Conservation (phyloP, 108 stramenopile genomes). For the Nitzschia palea region DNA sequence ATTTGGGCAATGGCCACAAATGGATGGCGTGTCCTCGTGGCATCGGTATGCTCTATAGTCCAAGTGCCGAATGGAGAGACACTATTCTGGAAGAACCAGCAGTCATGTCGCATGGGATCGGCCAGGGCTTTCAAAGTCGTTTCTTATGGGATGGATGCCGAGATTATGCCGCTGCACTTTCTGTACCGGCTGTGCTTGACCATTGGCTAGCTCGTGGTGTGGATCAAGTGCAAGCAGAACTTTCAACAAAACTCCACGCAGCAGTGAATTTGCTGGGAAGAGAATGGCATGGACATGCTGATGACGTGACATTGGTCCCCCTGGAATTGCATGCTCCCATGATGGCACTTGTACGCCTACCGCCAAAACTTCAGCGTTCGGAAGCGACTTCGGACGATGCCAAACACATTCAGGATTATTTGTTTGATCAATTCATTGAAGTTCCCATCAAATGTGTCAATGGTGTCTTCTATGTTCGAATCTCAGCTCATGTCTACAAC, state of each 20-base stretch:
- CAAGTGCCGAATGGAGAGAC: constrained; percentile 42
- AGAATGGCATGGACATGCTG: constrained; percentile 45
- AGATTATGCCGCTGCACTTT: constrained; percentile 62
- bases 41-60: constrained; percentile 55
- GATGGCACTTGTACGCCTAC: constrained; percentile 70
- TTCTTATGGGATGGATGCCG: constrained; percentile 79
- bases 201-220: constrained; percentile 40
- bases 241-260: constrained; percentile 39
- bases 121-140: constrained; percentile 66
- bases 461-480: constrained; percentile 56
- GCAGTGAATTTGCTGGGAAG: constrained; percentile 43
- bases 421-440: constrained; percentile 54
- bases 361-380: constrained; percentile 12
- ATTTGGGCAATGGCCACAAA: constrained; percentile 70
- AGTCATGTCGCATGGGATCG: constrained; percentile 65
- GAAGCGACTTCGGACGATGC: constrained; percentile 59
- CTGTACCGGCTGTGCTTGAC: constrained; percentile 57
- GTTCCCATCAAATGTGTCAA: constrained; percentile 70
- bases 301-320: constrained; percentile 38
- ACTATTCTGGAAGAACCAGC: constrained; percentile 55
- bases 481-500: constrained; percentile 73
- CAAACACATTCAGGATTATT: constrained; percentile 62
- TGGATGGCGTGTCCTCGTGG: constrained; percentile 75
- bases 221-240: constrained; percentile 22
- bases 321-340: constrained; percentile 51